Evolutionary conservation across 2,329 filamentous ascomycete genomes (phyloP), one percentile per base, ranked within the genome.

Genomic region (Leptographium wingfieldii): DNA sequence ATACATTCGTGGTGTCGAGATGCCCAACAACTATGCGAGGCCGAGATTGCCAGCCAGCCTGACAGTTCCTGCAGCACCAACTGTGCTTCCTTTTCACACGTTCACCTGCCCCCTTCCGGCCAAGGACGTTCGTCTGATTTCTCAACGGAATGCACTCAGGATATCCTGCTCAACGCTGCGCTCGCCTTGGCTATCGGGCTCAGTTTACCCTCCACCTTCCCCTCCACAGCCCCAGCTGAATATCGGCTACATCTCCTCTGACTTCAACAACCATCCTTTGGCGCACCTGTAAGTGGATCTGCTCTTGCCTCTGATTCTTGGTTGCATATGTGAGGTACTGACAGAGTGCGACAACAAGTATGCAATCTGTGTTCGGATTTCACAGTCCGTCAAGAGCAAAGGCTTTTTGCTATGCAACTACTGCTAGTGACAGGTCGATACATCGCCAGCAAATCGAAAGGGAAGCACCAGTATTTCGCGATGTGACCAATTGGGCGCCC

Each of bases 231-330:
- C 92, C 0, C 83, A 87, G 65, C 78, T 99, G n/a, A 92, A 90
- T 65, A 84, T 99, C 62, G 94, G 94, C 55, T 99, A 99, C 71
- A 85, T 99, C 46, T 97, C 94, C 3, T 97, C 94, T 0, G 94
- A 99, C 73, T 99, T 99, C 74, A 99, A 99, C 69, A 99, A 99
- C 67, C 94, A 99, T 69, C 94, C 94, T 4, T 76, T 99, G 40
- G 94, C 94, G 29, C 94, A 99, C 74, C 73, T 99, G 79, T 83
- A 75, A 74, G 80, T 67, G 16, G 16, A 22, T 19, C 19, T n/a
- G 3, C 11, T 33, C n/a, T 52, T 35, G n/a, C n/a, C 29, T 53
- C 51, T 46, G 22, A 2, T 49, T 19, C 35, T 46, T 3, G 40
- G 31, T 6, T 9, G 14, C 16, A 3, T 46, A 9, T 1, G 43